These are phyloP conservation scores for Gossypium schwendimanii DNA, from an alignment of 441 rosid species.

Conservation along the genomic window DNA sequence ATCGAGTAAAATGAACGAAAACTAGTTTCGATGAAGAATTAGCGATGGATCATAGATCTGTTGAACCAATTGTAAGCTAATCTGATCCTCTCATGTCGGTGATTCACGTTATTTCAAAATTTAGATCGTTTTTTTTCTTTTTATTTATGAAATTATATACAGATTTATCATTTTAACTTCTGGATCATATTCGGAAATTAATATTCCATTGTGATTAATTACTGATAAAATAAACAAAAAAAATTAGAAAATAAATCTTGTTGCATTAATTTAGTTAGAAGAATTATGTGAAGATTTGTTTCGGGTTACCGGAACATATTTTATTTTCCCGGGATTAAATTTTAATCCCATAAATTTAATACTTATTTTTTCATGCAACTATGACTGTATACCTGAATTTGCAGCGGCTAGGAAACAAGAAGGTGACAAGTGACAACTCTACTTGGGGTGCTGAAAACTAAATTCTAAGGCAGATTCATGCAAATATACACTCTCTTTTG, in stretches of 20 bases:
- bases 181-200: neutral
- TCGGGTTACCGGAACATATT: neutral
- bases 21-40: conserved; percentile 16
- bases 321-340: neutral
- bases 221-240: neutral
- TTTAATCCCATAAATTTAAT: no score
- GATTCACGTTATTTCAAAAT: neutral
- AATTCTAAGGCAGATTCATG: conserved; percentile 4
- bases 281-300: neutral
- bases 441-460: conserved; percentile 20
- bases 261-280: neutral
- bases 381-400: conserved; percentile 15
- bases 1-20: conserved; percentile 9
- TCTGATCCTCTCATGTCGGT: conserved; percentile 74
- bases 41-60: conserved; percentile 26
- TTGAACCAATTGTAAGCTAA: conserved; percentile 46
- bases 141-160: neutral
- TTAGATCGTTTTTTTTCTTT: neutral
- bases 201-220: neutral
- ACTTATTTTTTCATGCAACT: neutral
- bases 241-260: neutral
- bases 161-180: neutral
- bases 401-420: conserved; percentile 48
- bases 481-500: neutral
- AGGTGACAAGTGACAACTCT: conserved; percentile 1